These are phyloP conservation scores for Taiozyma onychis DNA, from an alignment of 1,139 yeast species.

Conservation along the genomic window DNA sequence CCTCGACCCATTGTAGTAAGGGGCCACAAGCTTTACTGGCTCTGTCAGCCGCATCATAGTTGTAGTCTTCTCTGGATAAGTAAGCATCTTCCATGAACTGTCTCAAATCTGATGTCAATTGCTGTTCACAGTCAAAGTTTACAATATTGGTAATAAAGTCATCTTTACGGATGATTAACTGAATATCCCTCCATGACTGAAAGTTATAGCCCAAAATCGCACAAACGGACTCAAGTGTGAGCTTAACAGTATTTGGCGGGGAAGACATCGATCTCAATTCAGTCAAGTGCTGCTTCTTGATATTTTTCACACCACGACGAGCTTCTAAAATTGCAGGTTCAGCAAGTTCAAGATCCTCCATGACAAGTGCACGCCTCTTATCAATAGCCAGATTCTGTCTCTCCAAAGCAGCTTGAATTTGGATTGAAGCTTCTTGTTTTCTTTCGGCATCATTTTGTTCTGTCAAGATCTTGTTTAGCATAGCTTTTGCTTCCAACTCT, in stretches of 20 bases:
- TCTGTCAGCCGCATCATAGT: conserved; percentile 68
- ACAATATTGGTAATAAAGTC: conserved; percentile 86
- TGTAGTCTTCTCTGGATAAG: conserved; percentile 58
- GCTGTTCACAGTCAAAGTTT: conserved; percentile 58
- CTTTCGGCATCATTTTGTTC: conserved; percentile 94
- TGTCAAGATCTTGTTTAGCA: conserved; percentile 71
- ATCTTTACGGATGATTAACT: conserved; percentile 71
- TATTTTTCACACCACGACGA: conserved; percentile 79
- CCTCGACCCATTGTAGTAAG: conserved; percentile 80
- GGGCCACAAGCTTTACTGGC: conserved; percentile 98
- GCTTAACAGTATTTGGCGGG: conserved; percentile 85
- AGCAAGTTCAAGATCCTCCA: conserved; percentile 62
- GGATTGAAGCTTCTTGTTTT: conserved; percentile 78
- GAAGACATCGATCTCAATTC: conserved; percentile 86
- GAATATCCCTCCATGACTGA: conserved; percentile 76
- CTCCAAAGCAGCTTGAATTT: conserved; percentile 64
- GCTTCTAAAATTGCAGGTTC: conserved; percentile 88
- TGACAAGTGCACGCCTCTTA: conserved; percentile 49
- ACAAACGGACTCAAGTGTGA: conserved; percentile 88
- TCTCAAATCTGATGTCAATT: conserved; percentile 49
- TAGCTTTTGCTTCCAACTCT: conserved; percentile 62
- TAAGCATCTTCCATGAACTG: conserved; percentile 54
- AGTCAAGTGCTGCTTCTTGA: conserved; percentile 86
- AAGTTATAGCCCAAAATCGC: conserved; percentile 70
- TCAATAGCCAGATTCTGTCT: conserved; percentile 61